phyloP scores from a whole-genome alignment of 257 asterid genomes.

The Rehmannia glutinosa region DNA sequence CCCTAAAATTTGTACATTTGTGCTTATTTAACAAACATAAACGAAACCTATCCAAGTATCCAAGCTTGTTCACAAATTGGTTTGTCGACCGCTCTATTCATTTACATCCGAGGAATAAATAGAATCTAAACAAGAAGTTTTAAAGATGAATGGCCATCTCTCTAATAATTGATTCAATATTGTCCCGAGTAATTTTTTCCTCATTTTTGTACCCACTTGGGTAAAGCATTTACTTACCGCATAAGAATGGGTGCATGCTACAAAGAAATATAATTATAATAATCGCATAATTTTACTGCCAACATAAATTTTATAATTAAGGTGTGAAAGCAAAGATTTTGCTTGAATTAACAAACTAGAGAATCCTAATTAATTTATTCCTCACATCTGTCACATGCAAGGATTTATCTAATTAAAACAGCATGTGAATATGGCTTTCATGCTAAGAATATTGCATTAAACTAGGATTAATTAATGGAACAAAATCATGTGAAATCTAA shows the following conservation, averaged over 20 bases:
- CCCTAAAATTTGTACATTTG: too few species aligned
- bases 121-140: too few species aligned
- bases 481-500: conserved; percentile 13
- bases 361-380: background rate
- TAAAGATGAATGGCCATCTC: too few species aligned
- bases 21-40: too few species aligned
- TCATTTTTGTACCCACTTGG: too few species aligned
- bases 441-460: conserved; percentile 13
- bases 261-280: background rate
- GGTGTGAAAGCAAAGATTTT: conserved; percentile 13
- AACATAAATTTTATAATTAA: background rate
- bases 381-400: background rate
- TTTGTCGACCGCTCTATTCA: too few species aligned
- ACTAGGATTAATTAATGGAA: background rate
- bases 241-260: background rate
- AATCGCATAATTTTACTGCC: background rate
- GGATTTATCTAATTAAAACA: background rate
- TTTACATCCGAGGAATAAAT: too few species aligned
- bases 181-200: too few species aligned
- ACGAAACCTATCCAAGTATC: too few species aligned
- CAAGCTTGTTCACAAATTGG: too few species aligned
- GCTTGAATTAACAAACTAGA: background rate
- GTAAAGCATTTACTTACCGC: too few species aligned
- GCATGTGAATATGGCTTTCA: conserved; percentile 17
- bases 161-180: too few species aligned